phyloP scores from a whole-genome alignment of 768 basidiomycete genomes.

The Mycena maculata region DNA sequence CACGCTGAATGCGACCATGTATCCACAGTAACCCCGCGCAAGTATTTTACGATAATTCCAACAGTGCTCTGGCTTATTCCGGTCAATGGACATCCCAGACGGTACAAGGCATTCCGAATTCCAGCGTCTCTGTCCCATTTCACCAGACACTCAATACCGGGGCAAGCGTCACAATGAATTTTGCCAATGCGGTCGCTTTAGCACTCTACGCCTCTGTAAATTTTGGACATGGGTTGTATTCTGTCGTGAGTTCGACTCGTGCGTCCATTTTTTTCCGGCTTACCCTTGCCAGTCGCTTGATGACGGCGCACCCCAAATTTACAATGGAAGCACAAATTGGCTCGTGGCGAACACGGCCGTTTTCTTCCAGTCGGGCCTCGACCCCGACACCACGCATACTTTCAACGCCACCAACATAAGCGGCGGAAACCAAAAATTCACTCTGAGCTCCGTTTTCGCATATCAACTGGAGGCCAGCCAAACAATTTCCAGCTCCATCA shows the following conservation, averaged over 20 bases:
- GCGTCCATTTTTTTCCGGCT: not conserved
- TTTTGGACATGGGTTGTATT: conserved; percentile 19
- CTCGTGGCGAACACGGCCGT: conserved; percentile 14
- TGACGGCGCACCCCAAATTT: conserved; percentile 3
- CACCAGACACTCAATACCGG: conserved; percentile 15
- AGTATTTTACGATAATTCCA: conserved; percentile 18
- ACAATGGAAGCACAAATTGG: conserved; percentile 25
- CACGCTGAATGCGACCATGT: not conserved
- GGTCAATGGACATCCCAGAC: conserved; percentile 16
- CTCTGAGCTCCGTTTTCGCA: conserved; percentile 3
- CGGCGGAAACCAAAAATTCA: conserved; percentile 3
- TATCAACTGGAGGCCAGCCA: not conserved
- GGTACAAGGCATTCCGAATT: conserved; percentile 18
- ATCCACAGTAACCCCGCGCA: not conserved
- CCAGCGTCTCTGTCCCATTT: conserved; percentile 17
- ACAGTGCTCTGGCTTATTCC: conserved; percentile 8
- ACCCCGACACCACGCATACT: conserved; percentile 2
- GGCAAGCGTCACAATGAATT: conserved; percentile 13
- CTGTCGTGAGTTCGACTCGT: conserved; percentile 14
- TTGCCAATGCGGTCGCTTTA: conserved; percentile 12
- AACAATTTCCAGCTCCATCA: not conserved
- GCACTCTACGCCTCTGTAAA: conserved; percentile 21
- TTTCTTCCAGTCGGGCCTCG: conserved; percentile 23
- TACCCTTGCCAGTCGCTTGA: conserved; percentile 10
- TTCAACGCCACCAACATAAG: conserved; percentile 21